Evolutionary conservation across 192 early-diverging fungal species (phyloP).

Genomic region (Nowakowskiella sp.): DNA sequence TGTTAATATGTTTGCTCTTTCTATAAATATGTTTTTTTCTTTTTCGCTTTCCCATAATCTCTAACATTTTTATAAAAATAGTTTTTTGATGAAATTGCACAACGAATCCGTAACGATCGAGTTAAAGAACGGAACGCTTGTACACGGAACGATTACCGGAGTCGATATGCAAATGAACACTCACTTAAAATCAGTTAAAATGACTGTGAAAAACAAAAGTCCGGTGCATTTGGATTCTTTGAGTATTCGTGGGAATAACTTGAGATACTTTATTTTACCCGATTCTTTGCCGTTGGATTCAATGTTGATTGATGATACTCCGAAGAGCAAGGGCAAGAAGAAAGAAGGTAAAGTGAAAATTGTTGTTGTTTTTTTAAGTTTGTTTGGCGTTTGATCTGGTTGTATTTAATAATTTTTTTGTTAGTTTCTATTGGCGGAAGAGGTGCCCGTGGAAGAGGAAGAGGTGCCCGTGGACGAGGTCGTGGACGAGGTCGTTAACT

Average conservation of each 20-base stretch:
- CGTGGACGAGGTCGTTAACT: slow-evolving; percentile 8
- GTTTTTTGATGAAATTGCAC: slow-evolving; percentile 96
- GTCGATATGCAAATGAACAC: slow-evolving; percentile 99
- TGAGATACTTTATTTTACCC: slow-evolving; percentile 90
- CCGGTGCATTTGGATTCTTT: slow-evolving; percentile 85
- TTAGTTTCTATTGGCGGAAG: slow-evolving; percentile 4
- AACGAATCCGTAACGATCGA: slow-evolving; percentile 98
- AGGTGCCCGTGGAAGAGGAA: slow-evolving; percentile 1
- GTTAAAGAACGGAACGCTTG: slow-evolving; percentile 96
- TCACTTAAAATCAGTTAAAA: slow-evolving; percentile 96
- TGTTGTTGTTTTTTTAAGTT: background rate
- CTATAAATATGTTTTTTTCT: background rate
- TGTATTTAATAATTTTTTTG: background rate
- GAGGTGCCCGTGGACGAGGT: slow-evolving; percentile 19
- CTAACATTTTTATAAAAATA: slow-evolving; percentile 14
- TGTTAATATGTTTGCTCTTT: background rate
- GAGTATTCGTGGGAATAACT: slow-evolving; percentile 90
- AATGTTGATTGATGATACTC: slow-evolving; percentile 89
- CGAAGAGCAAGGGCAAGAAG: slow-evolving; percentile 88
- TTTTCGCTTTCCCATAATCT: background rate
- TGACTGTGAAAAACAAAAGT: slow-evolving; percentile 93
- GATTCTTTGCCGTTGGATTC: slow-evolving; percentile 93
- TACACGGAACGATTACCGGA: slow-evolving; percentile 90
- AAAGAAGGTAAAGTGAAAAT: slow-evolving; percentile 46
- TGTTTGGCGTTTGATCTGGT: background rate